Percentiles rank a stretch among this genome's conserved stretches.
These are phyloP conservation scores for Aspergillus heteromorphus DNA, from an alignment of 495 filamentous ascomycete species.

Conservation along the genomic window DNA sequence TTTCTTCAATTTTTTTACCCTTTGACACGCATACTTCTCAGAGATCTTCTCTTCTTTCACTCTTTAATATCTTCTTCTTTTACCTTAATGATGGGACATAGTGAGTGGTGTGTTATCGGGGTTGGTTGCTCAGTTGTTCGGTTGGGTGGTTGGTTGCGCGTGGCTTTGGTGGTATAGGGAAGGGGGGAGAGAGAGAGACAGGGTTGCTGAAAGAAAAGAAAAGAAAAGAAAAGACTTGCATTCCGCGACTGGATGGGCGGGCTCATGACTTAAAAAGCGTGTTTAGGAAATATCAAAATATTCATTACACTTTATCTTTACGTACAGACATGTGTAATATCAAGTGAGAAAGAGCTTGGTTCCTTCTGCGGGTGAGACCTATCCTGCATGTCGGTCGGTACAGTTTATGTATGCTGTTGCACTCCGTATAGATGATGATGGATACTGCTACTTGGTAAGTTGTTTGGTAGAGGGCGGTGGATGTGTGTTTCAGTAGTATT, in stretches of 20 bases:
- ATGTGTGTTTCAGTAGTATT: too few species aligned
- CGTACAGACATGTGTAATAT: too few species aligned
- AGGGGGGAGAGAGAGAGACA: background rate
- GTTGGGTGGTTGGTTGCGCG: too few species aligned
- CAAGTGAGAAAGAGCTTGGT: too few species aligned
- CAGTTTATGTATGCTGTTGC: too few species aligned
- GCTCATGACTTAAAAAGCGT: conserved; percentile 1
- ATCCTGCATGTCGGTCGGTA: too few species aligned
- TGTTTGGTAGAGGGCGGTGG: too few species aligned
- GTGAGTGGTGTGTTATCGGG: too few species aligned
- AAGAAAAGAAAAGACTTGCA: too few species aligned
- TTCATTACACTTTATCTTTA: background rate
- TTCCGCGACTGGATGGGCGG: background rate
- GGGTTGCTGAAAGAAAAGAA: background rate
- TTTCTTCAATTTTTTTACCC: background rate
- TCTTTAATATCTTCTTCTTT: background rate
- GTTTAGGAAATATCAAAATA: conserved; percentile 6
- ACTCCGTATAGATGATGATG: too few species aligned
- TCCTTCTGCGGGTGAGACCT: background rate
- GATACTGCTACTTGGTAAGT: too few species aligned
- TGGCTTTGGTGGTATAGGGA: background rate
- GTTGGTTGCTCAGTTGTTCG: too few species aligned
- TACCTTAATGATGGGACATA: background rate
- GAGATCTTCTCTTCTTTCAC: background rate
- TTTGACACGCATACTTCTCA: background rate